Evolutionary conservation across 2,329 filamentous ascomycete genomes (phyloP), one percentile per base, ranked within the genome.

Genomic region (Lachnellula hyalina): DNA sequence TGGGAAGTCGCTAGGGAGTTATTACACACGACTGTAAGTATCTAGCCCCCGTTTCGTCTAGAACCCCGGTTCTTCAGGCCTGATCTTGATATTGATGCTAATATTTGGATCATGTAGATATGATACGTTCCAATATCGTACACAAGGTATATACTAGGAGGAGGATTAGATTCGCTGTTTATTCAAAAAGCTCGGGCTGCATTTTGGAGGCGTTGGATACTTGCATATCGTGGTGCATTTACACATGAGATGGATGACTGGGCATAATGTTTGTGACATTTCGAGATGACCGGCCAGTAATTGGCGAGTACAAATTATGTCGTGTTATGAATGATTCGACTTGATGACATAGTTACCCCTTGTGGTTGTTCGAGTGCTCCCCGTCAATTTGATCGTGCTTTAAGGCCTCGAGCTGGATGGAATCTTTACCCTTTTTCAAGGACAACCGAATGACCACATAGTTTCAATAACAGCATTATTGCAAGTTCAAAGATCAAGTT

Each of bases 71-170:
- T 46, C 40, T 32, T 9, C 28, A 32, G 9, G 9, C 9, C 12
- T 32, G 9, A 32, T 32, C 9, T 12, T 32, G 28, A 25, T 19
- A 9, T 41, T 44, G 25, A 15, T 23, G 8, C 59, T 63, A 41
- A 61, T 40, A 17, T 14, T 36, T 28, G 23, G 32, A 51, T 58
- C 17, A 6, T 19, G 15, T 11, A 90, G 87, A 72, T 90, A 91
- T 67, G 87, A 91, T 72, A 90, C 87, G 59, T 93, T 91, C 75
- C 89, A 93, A 75, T 93, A 93, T 74, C 83, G 89, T 67, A 92
- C 89, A 36, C 89, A 93, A 73, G 89, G 89, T 63, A 93, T 93
- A 72, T 93, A 93, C 72, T 93, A 81, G 64, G 53, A 40, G 44
- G 45, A 35, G 28, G 28, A 32, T 32, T 9, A 32, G 11, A 32